A percentile compares a stretch with the other conserved stretches of the same genome.
phyloP scores from a whole-genome alignment of 306 rosid species.

The Sphenostylis stenocarpa region DNA sequence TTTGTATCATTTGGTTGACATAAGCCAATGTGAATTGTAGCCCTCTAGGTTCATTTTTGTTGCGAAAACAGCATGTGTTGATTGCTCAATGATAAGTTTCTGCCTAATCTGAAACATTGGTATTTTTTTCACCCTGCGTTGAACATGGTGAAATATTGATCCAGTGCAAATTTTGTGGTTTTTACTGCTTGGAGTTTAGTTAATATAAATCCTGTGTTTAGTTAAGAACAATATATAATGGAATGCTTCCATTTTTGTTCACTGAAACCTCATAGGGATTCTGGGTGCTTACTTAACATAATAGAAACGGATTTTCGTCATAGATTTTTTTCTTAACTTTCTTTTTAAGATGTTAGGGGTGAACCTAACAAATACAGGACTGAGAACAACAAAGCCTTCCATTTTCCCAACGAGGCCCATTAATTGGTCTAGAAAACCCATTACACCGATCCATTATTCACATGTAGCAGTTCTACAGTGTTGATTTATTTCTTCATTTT shows the following conservation, averaged over 20 bases:
- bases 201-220: no score
- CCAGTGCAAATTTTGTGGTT: background rate
- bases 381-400: background rate
- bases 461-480: no score
- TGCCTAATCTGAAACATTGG: background rate
- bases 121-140: background rate
- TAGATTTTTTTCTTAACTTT: no score
- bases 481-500: no score
- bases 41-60: background rate
- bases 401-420: background rate
- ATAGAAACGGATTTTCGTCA: no score
- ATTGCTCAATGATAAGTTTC: constrained; percentile 7
- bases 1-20: background rate
- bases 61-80: background rate
- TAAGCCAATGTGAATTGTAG: background rate
- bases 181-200: background rate
- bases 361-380: no score
- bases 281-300: no score
- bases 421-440: background rate
- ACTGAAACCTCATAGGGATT: no score
- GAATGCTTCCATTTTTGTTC: no score
- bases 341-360: no score
- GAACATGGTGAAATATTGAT: background rate
- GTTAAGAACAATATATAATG: no score
- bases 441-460: no score